phyloP scores from a whole-genome alignment of 2,329 filamentous ascomycete genomes.

The Dissoconium aciculare region DNA sequence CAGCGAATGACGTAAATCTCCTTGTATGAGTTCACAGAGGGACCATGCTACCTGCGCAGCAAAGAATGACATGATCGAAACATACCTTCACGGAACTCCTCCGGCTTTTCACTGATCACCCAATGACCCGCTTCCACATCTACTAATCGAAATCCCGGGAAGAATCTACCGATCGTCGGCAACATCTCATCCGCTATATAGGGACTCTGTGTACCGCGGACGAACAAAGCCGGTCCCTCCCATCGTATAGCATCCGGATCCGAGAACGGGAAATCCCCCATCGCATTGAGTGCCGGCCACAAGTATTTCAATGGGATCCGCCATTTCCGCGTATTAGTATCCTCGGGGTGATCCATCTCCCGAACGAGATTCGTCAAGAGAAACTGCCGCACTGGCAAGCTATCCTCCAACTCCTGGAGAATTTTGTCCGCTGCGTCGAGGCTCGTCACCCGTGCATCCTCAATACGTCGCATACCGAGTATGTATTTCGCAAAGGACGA shows the following conservation, averaged over 20 bases:
- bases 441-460: constrained; percentile 51
- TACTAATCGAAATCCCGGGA: constrained; percentile 57
- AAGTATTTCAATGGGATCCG: constrained; percentile 64
- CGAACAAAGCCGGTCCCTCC: constrained; percentile 63
- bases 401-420: constrained; percentile 56
- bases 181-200: constrained; percentile 71
- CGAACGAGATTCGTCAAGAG: constrained; percentile 71
- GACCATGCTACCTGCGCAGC: too few relatives aligned
- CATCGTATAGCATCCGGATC: constrained; percentile 55
- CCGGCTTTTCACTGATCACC: constrained; percentile 74
- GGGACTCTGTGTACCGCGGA: constrained; percentile 59
- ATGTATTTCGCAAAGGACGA: constrained; percentile 68
- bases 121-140: constrained; percentile 74
- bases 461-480: constrained; percentile 69
- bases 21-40: too few relatives aligned
- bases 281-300: constrained; percentile 49
- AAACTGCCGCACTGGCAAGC: constrained; percentile 72
- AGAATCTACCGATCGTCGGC: constrained; percentile 67
- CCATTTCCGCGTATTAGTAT: too few relatives aligned
- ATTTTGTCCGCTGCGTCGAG: constrained; percentile 71
- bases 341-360: constrained; percentile 46
- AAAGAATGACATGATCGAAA: too few relatives aligned
- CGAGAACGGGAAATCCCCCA: constrained; percentile 82
- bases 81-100: constrained; percentile 60
- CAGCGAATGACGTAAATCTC: too few relatives aligned